Evolutionary conservation across 306 rosid genomes (phyloP), one percentile per base, ranked within the genome.

Genomic region (Fagus crenata): DNA sequence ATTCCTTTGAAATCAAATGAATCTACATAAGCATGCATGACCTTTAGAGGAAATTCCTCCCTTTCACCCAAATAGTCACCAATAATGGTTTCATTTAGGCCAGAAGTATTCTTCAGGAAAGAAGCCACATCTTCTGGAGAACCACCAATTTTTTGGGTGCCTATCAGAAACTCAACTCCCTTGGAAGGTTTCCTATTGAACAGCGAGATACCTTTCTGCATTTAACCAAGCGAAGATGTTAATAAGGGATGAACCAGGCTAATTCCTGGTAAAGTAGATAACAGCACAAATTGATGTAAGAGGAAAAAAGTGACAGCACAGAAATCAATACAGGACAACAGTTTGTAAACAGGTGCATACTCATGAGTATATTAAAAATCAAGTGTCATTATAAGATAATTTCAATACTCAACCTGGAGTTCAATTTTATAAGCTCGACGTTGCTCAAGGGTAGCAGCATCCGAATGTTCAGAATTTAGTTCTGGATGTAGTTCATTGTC

Each of bases 21-120:
- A 90, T 96, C 99, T 37, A 96, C 98, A 83, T 91, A 96, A 75
- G 99, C 98, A 89, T 96, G 99, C 99, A 96, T 96, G 76, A 96
- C 99, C 90, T 92, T 96, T 32, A 96, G 87, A 80, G 93, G 69
- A 81, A 92, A 96, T 56, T 96, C 99, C 70, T 92, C 98, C 86
- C 99, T 91, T 77, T 96, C 99, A 70, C 99, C 99, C 88, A 96
- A 82, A 88, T 90, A 96, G 74, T 96, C 99, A 75, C 99, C 99
- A 53, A 96, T 96, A 86, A 83, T 85, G 31, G 90, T 89, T 83
- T 92, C 96, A 83, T 96, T 88, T 60, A 96, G 88, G 84, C 96
- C 92, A 75, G 75, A 67, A 64, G 91, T 91, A 77, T 91, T 92
- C 90, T 84, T 96, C 77, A 96, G 87, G 84, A 96, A 96, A 83